Base-by-base conservation (phyloP, 2,329 filamentous ascomycete genomes). In the Botrytis cinerea region DNA sequence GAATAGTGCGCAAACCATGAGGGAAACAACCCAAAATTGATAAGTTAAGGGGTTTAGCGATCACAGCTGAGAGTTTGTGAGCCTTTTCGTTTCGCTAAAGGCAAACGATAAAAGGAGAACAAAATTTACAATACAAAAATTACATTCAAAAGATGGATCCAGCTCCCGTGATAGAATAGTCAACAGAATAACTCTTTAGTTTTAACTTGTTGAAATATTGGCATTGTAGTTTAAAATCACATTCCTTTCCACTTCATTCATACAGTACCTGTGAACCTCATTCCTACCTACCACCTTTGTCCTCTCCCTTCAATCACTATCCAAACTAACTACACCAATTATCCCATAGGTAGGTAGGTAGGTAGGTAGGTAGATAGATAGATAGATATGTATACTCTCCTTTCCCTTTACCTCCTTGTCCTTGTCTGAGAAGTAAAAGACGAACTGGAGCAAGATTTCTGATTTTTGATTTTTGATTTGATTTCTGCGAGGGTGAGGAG, bases 21-120 rank as follows among this genome's bases (percentile, higher is more conserved):
- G 63, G 61, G 43, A 35, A 20, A 22, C 57, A 40, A 68, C 12
- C 40, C 48, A 43, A 57, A 57, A 57, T 57, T 68, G 66, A 57
- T 57, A 28, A n/a, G 10, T 32, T 32, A 68, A 28, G n/a, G 66
- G 35, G 48, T 22, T 54, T 43, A 43, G 66, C 66, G 48, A 68
- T 8, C 8, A 12, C n/a, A 20, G 20, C 25, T 68, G n/a, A 9
- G 22, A n/a, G 25, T 43, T 68, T 57, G 35, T 14, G n/a, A 48
- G 10, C 51, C 51, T 54, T 28, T 54, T 28, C 12, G 16, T 54
- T 28, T 54, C 12, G 60, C 38, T 62, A n/a, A 62, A 35, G 12
- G 35, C 38, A 54, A 28, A 54, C 40, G 60, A 40, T n/a, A 62
- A 40, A 40, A 62, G 60, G 60, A 38, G 35, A 62, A n/a, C 51